phyloP scores from a whole-genome alignment of 2,329 filamentous ascomycete species.

The Fusarium palustre region DNA sequence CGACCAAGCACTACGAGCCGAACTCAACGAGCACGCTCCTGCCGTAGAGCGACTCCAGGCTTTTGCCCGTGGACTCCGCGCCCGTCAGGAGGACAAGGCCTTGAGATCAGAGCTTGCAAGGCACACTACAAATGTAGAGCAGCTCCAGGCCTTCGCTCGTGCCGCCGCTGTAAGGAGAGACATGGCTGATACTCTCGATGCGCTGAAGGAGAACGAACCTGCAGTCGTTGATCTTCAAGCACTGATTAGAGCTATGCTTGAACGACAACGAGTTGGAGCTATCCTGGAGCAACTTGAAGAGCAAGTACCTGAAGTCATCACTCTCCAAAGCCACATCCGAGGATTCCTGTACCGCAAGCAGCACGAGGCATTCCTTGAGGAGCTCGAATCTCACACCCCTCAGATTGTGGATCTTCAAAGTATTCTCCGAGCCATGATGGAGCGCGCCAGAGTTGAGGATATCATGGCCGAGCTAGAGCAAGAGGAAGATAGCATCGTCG shows the following conservation, averaged over 20 bases:
- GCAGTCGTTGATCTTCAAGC: constrained; percentile 67
- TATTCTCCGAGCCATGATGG: constrained; percentile 80
- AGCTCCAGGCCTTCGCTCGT: constrained; percentile 65
- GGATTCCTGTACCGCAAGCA: constrained; percentile 73
- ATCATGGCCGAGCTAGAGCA: constrained; percentile 82
- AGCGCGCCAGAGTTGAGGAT: constrained; percentile 78
- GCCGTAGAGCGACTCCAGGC: constrained; percentile 62
- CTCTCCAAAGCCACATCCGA: constrained; percentile 75
- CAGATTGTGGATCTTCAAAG: constrained; percentile 79
- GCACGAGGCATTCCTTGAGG: constrained; percentile 72
- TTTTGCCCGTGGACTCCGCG: constrained; percentile 58
- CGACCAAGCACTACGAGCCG: constrained; percentile 56
- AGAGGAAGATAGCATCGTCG: constrained; percentile 80
- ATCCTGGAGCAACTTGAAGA: constrained; percentile 68
- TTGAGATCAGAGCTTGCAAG: constrained; percentile 62
- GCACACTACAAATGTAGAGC: constrained; percentile 58
- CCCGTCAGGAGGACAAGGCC: constrained; percentile 40
- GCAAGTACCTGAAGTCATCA: constrained; percentile 67
- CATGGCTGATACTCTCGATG: constrained; percentile 61
- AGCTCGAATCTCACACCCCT: constrained; percentile 75
- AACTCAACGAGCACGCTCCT: constrained; percentile 59
- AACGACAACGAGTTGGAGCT: constrained; percentile 61
- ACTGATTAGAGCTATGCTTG: constrained; percentile 70
- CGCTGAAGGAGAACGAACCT: constrained; percentile 59
- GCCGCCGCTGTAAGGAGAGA: constrained; percentile 66